Evolutionary conservation across 2,329 filamentous ascomycete genomes (phyloP), one percentile per base, ranked within the genome.

Genomic region (Tolypocladium tundrense): DNA sequence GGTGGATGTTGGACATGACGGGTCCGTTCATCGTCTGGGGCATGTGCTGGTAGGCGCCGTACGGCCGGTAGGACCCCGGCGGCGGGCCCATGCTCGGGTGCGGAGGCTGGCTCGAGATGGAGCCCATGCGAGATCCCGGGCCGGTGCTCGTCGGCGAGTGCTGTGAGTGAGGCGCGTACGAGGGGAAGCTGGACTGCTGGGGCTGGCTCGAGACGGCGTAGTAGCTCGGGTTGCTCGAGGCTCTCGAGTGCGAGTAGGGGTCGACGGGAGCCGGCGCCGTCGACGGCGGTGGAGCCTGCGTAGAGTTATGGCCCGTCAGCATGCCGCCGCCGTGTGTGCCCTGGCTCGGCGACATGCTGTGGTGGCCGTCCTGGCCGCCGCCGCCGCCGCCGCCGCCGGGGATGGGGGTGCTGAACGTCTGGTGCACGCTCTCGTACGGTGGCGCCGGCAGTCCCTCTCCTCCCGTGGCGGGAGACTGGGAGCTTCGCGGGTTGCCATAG

Each of bases 1-100:
- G 89, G 65, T 87, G 83, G 33, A 94, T 81, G 67, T 93, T 94
- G 19, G 88, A 88, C 77, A 93, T 84, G 35, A 93, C 85, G 1
- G 87, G 81, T 1, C 86, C 85, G 48, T 78, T 75, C 77, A 86
- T 81, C n/a, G 79, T 76, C 3, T 87, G 81, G 3, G 88, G 77
- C 4, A 57, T 54, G 37, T 86, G 83, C 35, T 73, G 69, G 58
- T 74, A 72, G 16, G 61, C 64, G 60, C 62, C 63, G 68, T 80
- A 81, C 3, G 76, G 72, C 70, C 70, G 63, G 61, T 84, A 84
- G 19, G 75, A 73, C 57, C 79, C 77, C 27, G 82, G 56, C 33
- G 61, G 82, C 5, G 84, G 80, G 4, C 70, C 72, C 71, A 75
- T 73, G 33, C 65, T 59, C 4, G 69, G 62, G 48, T 63, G 63